Evolutionary conservation across 2,329 filamentous ascomycete genomes (phyloP).

Genomic region (Didymella segeticola): DNA sequence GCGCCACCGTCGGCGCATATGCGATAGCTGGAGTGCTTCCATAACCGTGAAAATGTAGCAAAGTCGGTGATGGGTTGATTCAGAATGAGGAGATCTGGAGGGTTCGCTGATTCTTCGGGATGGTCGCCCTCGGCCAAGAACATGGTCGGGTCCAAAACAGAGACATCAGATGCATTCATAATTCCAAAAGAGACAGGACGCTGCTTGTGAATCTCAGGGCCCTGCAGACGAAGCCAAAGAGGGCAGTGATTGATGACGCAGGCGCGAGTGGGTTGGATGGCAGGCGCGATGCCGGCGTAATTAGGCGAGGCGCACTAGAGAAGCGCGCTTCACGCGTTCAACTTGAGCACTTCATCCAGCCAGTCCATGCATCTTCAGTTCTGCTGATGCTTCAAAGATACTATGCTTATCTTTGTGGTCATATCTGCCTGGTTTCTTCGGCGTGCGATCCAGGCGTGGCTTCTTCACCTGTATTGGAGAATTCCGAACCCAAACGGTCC

Average conservation of each 20-base stretch:
- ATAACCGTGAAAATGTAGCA: constrained; percentile 58
- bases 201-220: background rate
- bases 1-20: constrained; percentile 93
- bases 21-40: constrained; percentile 64
- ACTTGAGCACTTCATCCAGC: background rate
- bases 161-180: constrained; percentile 24
- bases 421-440: background rate
- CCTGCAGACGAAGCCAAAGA: background rate
- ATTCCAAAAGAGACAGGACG: background rate
- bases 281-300: constrained; percentile 3
- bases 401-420: background rate
- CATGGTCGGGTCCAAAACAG: constrained; percentile 31
- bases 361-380: background rate
- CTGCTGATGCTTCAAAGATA: background rate
- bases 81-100: constrained; percentile 53
- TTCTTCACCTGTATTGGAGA: background rate
- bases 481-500: constrained; percentile 2
- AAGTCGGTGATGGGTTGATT: constrained; percentile 54
- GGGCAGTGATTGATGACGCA: background rate
- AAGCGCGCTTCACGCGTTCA: background rate
- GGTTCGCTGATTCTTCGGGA: constrained; percentile 23
- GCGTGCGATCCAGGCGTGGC: background rate
- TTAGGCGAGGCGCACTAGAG: constrained; percentile 15
- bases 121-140: constrained; percentile 33
- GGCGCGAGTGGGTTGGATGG: background rate